Evolutionary conservation across 352 stramenopile genomes (phyloP).

Genomic region (Phytophthora macrochlamydospora): DNA sequence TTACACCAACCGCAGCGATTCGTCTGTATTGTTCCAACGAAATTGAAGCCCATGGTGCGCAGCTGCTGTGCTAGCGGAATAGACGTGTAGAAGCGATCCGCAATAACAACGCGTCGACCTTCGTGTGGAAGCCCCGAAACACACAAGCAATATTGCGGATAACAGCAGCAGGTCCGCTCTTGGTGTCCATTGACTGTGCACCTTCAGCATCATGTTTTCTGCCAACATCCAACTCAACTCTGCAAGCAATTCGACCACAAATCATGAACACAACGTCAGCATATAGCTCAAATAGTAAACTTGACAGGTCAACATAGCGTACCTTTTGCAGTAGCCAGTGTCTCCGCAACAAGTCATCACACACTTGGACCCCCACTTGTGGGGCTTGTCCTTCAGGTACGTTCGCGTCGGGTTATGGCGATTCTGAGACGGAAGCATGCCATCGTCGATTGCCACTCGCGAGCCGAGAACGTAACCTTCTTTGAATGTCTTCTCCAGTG

Average conservation of each 20-base stretch:
- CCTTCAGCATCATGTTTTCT: background rate
- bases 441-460: conserved; percentile 9
- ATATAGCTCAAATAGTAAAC: background rate
- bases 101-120: conserved; percentile 2
- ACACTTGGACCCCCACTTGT: conserved; percentile 6
- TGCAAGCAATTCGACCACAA: background rate
- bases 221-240: conserved; percentile 7
- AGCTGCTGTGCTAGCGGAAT: conserved; percentile 9
- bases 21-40: conserved; percentile 9
- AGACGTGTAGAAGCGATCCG: conserved; percentile 9
- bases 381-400: conserved; percentile 8
- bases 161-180: conserved; percentile 6
- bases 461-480: conserved; percentile 5
- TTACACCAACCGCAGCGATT: conserved; percentile 9
- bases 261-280: background rate
- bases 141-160: conserved; percentile 10
- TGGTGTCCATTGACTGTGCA: conserved; percentile 6
- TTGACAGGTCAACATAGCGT: background rate
- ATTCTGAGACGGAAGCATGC: conserved; percentile 5
- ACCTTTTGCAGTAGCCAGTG: conserved; percentile 19
- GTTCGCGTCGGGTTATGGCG: conserved; percentile 8
- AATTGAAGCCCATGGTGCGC: conserved; percentile 11
- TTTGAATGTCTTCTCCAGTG: conserved; percentile 14
- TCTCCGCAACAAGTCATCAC: conserved; percentile 21
- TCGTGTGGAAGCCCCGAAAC: conserved; percentile 5